phyloP scores from a whole-genome alignment of 2,329 filamentous ascomycete species.

The Aspergillus aculeatinus region DNA sequence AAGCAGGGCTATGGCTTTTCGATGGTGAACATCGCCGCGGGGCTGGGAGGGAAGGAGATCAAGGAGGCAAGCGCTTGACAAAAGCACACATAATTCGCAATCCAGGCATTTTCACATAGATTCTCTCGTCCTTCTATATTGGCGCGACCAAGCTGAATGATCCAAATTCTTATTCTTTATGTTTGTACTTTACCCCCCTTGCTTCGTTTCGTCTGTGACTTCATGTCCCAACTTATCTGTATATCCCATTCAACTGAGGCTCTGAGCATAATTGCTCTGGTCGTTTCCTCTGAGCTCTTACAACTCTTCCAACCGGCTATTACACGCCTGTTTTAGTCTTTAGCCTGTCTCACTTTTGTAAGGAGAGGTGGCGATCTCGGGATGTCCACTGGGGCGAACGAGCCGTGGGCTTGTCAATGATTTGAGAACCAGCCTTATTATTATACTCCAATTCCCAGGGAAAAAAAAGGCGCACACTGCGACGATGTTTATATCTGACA shows the following conservation, averaged over 20 bases:
- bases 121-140: neutral
- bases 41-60: neutral
- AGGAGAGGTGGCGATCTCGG: no score
- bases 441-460: no score
- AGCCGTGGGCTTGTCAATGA: no score
- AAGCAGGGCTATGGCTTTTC: neutral
- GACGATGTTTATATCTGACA: neutral
- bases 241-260: slow-evolving; percentile 5
- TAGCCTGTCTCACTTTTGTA: neutral
- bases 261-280: neutral
- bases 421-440: no score
- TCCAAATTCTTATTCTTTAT: neutral
- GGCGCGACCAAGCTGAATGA: neutral
- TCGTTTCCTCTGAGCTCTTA: neutral
- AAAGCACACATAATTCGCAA: slow-evolving; percentile 7
- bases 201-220: neutral
- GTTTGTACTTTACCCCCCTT: neutral
- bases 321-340: no score
- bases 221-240: slow-evolving; percentile 7
- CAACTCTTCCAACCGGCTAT: neutral
- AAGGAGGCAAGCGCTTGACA: neutral
- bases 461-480: neutral
- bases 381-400: no score
- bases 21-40: neutral
- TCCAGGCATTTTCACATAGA: slow-evolving; percentile 5